These are phyloP conservation scores for Plasmopara halstedii DNA, from an alignment of 352 stramenopile genomes.

Conservation along the genomic window DNA sequence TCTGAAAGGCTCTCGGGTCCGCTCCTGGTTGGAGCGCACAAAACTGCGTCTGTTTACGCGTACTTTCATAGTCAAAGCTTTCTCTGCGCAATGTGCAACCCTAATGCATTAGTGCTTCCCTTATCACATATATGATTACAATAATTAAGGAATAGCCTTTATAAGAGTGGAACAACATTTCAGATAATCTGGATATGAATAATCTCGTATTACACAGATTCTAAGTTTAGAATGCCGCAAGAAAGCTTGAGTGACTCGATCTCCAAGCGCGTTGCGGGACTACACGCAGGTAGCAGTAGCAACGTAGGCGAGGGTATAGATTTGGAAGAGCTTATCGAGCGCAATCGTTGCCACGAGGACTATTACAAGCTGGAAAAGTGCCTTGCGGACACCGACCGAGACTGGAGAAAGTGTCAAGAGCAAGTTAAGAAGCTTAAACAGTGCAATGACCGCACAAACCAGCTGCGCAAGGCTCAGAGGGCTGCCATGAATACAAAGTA, in stretches of 20 bases:
- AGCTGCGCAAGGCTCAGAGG: conserved; percentile 40
- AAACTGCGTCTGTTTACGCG: too few species aligned
- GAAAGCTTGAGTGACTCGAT: not conserved
- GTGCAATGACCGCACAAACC: conserved; percentile 66
- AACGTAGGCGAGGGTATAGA: conserved; percentile 73
- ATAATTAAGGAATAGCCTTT: too few species aligned
- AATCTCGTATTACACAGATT: not conserved
- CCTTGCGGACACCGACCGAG: conserved; percentile 66
- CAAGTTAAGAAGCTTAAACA: conserved; percentile 70
- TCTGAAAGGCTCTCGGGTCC: too few species aligned
- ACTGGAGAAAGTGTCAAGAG: conserved; percentile 83
- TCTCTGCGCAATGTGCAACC: too few species aligned
- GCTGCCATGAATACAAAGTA: conserved; percentile 1
- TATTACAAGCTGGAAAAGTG: conserved; percentile 86
- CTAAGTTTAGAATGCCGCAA: too few species aligned
- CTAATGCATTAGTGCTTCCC: too few species aligned
- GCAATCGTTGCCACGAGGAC: conserved; percentile 71
- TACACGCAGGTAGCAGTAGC: conserved; percentile 71
- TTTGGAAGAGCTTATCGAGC: conserved; percentile 80
- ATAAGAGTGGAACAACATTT: too few species aligned
- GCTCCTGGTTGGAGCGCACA: too few species aligned
- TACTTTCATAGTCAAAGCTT: too few species aligned
- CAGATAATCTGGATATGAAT: too few species aligned
- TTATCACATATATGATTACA: too few species aligned
- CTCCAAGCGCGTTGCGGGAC: not conserved